Conservation (phyloP, 108 stramenopile genomes). For the Bacterosira constricta region DNA sequence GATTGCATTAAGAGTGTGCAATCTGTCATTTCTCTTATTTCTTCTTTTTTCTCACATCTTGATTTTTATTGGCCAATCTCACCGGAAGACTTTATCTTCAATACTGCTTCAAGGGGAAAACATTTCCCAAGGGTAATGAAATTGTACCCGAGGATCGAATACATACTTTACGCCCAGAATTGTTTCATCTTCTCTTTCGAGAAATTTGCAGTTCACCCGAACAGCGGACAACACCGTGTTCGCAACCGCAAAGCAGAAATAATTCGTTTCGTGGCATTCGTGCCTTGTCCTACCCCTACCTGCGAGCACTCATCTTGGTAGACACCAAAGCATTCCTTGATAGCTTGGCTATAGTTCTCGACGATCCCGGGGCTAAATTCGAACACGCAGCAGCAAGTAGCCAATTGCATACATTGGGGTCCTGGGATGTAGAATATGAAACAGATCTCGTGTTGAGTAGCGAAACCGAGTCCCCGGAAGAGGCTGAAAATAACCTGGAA, state of each 20-base stretch:
- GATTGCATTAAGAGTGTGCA: neutral
- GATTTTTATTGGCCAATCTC: slow-evolving; percentile 5
- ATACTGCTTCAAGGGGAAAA: slow-evolving; percentile 70
- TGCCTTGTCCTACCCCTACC: slow-evolving; percentile 72
- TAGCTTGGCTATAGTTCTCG: slow-evolving; percentile 70
- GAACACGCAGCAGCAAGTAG: slow-evolving; percentile 19
- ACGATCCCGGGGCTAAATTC: slow-evolving; percentile 64
- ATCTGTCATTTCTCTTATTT: neutral
- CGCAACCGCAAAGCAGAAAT: neutral
- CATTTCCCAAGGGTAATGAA: slow-evolving; percentile 64
- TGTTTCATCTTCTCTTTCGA: slow-evolving; percentile 59
- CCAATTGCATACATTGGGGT: slow-evolving; percentile 41
- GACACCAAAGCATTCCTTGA: slow-evolving; percentile 80
- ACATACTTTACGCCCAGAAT: slow-evolving; percentile 47
- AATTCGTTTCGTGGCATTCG: slow-evolving; percentile 40
- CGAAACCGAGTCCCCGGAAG: neutral
- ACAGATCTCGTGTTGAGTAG: slow-evolving; percentile 7
- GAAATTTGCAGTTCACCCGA: slow-evolving; percentile 33
- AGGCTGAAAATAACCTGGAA: slow-evolving; percentile 18
- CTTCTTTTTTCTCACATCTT: slow-evolving; percentile 1
- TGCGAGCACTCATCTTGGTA: slow-evolving; percentile 66
- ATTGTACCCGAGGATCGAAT: slow-evolving; percentile 51
- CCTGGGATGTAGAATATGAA: slow-evolving; percentile 60
- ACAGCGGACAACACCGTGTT: neutral
- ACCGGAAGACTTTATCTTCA: slow-evolving; percentile 66